A percentile compares a stretch with the other conserved stretches of the same genome.
Conservation (phyloP, 1,284 basidiomycete species). For the Somion occarium region DNA sequence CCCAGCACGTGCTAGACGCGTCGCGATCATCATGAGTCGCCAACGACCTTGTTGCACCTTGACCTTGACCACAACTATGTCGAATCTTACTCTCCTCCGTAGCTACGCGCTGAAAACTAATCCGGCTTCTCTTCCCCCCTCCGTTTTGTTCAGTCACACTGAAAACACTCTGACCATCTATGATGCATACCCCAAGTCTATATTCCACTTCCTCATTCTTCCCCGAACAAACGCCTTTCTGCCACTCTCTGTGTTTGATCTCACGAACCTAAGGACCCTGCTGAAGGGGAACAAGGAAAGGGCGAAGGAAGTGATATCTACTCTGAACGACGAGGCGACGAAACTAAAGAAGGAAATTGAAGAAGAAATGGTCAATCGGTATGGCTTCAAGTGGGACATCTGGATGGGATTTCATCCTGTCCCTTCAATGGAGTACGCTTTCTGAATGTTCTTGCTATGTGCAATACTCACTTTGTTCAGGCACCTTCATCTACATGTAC, state of each 20-base stretch:
- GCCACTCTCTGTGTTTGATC: conserved; percentile 32
- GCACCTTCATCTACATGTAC: conserved; percentile 84
- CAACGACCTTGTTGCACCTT: too few species aligned
- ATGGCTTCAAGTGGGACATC: conserved; percentile 79
- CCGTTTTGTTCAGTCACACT: conserved; percentile 60
- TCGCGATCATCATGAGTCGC: too few species aligned
- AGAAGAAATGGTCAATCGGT: conserved; percentile 76
- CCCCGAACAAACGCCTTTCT: conserved; percentile 45
- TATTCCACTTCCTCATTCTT: conserved; percentile 79
- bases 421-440: conserved; percentile 69
- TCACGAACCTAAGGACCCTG: conserved; percentile 59
- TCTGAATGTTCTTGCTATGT: neutral
- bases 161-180: conserved; percentile 68
- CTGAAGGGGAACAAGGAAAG: conserved; percentile 47
- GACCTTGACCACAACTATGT: conserved; percentile 10
- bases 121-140: conserved; percentile 40
- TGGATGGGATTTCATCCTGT: conserved; percentile 86
- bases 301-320: conserved; percentile 51
- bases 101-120: conserved; percentile 21
- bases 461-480: conserved; percentile 32
- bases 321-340: conserved; percentile 53
- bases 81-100: conserved; percentile 48
- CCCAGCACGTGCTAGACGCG: too few species aligned
- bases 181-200: conserved; percentile 84
- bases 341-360: conserved; percentile 58